These are phyloP conservation scores for Leccinum variicolor DNA, from an alignment of 768 basidiomycete species.

Conservation along the genomic window DNA sequence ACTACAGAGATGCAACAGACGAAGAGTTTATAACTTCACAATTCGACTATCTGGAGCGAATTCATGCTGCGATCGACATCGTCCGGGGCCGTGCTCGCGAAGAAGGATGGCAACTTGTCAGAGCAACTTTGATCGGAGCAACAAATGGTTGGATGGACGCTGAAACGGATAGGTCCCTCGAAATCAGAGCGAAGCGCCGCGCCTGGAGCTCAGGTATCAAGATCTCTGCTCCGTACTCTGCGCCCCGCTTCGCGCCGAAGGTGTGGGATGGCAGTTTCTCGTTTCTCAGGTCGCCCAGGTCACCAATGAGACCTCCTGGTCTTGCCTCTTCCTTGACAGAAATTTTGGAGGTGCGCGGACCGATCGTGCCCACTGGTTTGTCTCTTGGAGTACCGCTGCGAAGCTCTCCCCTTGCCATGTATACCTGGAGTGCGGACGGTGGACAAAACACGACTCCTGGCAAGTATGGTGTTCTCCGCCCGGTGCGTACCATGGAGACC, in stretches of 20 bases:
- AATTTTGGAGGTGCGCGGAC: slow-evolving; percentile 7
- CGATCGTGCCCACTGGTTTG: slow-evolving; percentile 34
- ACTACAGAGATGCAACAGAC: neutral
- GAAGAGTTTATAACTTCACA: slow-evolving; percentile 18
- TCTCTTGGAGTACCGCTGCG: slow-evolving; percentile 49
- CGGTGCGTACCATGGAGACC: slow-evolving; percentile 12
- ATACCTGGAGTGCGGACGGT: slow-evolving; percentile 40
- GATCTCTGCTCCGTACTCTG: slow-evolving; percentile 30
- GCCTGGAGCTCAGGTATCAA: slow-evolving; percentile 63
- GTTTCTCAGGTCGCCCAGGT: neutral
- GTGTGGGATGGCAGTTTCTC: slow-evolving; percentile 18
- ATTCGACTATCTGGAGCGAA: slow-evolving; percentile 30
- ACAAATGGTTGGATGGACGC: slow-evolving; percentile 26
- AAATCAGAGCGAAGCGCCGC: slow-evolving; percentile 56
- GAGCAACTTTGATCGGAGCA: slow-evolving; percentile 23
- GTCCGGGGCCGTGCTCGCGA: slow-evolving; percentile 41
- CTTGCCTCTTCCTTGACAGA: slow-evolving; percentile 5
- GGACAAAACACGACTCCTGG: slow-evolving; percentile 20
- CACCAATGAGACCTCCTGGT: slow-evolving; percentile 19
- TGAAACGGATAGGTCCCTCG: slow-evolving; percentile 39
- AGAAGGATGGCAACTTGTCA: slow-evolving; percentile 38
- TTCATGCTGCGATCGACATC: slow-evolving; percentile 40
- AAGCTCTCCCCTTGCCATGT: slow-evolving; percentile 48
- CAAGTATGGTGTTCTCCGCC: slow-evolving; percentile 18
- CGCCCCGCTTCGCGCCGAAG: neutral